Conservation (phyloP, 139 green algal genomes). For the Chlamydomonas sphaeroides region DNA sequence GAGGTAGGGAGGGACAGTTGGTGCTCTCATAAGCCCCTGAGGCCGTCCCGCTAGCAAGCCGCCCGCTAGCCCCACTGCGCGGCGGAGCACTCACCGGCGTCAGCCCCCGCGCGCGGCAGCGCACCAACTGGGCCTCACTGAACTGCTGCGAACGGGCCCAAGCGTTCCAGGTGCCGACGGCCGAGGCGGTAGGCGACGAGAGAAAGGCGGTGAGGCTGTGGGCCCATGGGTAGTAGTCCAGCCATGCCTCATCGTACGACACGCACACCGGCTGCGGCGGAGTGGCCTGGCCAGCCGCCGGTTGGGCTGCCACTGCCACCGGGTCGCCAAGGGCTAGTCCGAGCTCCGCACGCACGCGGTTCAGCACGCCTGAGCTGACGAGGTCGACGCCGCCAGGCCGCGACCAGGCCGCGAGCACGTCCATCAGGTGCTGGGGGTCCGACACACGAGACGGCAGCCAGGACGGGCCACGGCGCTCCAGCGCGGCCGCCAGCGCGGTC, state of each 20-base stretch:
- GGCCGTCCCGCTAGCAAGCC: too few species aligned
- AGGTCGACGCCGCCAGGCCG: neutral
- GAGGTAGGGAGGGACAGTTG: too few species aligned
- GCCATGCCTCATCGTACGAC: neutral
- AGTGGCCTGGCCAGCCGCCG: too few species aligned
- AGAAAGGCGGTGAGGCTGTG: neutral
- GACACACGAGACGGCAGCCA: neutral
- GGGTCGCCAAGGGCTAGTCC: neutral
- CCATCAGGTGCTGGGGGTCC: neutral
- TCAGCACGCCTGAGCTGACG: neutral
- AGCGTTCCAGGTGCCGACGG: too few species aligned
- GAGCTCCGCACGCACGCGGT: neutral
- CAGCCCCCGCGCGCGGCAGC: too few species aligned
- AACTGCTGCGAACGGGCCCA: too few species aligned
- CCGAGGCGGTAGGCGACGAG: neutral
- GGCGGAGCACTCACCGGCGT: too few species aligned
- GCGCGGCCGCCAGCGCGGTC: neutral
- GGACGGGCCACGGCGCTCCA: neutral
- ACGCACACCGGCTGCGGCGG: neutral
- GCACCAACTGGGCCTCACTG: too few species aligned
- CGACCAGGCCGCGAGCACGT: neutral
- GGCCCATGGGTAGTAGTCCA: too few species aligned
- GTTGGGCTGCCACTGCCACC: neutral
- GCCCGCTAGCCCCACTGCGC: too few species aligned
- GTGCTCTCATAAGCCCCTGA: too few species aligned